Evolutionary conservation across 2,329 filamentous ascomycete species (phyloP), one percentile per base, ranked within the genome.

Genomic region (Orbilia quercus): DNA sequence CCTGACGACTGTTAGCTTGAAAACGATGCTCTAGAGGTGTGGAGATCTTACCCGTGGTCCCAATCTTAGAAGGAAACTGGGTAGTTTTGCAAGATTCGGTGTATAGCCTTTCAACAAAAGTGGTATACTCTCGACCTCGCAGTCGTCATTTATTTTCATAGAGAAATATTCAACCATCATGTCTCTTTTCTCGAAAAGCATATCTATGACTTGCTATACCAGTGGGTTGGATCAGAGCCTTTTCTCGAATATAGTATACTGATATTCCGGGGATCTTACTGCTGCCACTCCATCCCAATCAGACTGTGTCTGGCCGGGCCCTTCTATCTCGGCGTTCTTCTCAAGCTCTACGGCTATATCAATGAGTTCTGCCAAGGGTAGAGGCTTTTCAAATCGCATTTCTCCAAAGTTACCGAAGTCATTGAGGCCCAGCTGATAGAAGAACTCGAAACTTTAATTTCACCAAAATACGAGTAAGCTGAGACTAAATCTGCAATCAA

Each of bases 151-250:
- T 36, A 99, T 88, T 62, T 94, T 89, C 47, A 99, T 82, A 0
- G 89, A 90, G 80, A 99, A 98, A 81, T 99, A 99, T 80, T 99
- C 95, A 1, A 86, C 83, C 0, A 99, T 85, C 91, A 99, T 96
- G 78, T 63, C 62, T 31, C 48, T 62, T 23, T 59, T 60, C 25
- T 53, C 51, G n/a, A 66, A 57, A 11, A 73, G 36, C 11, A 54
- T 66, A 7, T 73, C 55, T 4, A 40, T 45, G 12, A 73, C 69
- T 73, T 73, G 69, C 69, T 73, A 31, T 55, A 31, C 7, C 11
- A 7, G 14, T 9, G 18, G 1, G 16, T 7, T 38, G 11, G 20
- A 34, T 50, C 25, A 31, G 23, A 50, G 23, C 25, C 28, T 16
- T 51, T 38, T 25, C 20, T 34, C 7, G 6, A 14, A 1, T 7